Evolutionary conservation across 2,329 filamentous ascomycete species (phyloP), one percentile per base, ranked within the genome.

Genomic region (Achaetomium macrosporum): DNA sequence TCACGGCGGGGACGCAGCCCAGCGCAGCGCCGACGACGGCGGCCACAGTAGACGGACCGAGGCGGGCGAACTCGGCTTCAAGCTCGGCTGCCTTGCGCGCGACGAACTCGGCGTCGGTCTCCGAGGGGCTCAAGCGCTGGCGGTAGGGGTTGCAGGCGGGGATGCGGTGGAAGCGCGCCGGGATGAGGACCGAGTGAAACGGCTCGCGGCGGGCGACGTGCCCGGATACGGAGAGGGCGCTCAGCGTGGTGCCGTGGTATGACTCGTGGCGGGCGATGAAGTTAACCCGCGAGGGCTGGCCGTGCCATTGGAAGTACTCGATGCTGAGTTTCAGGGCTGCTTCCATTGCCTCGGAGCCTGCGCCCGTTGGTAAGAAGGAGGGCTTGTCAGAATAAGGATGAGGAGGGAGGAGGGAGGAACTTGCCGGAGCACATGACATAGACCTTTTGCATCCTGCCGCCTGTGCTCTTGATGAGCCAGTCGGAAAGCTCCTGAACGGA

Each of bases 211-310:
- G 75, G 5, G 73, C 70, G n/a, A 75, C 66, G 64, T 88, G 81
- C 1, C 82, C 81, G 30, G 83, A 79, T 9, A 82, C 66, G 0
- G 76, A 73, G 16, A 89, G 69, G 1, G 83, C 74, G 2, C 82
- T 84, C 1, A 88, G 65, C 0, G 85, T 89, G 29, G 77, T 82
- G 6, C 87, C 87, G 60, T 90, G 87, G 61, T 87, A 90, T 11
- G 81, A 85, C 19, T 81, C 75, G 30, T 79, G 69, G 15, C 86
- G 76, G 6, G 82, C 74, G 59, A 90, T 86, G 67, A 85, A 86
- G 44, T 77, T 74, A 0, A 71, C 73, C 2, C 85, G 75, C 44
- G 75, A 65, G 0, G 75, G 71, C 50, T 85, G 71, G 3, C 73
- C 73, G 12, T 54, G 61, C 64, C 85, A 83, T 15, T 80, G 71